Conservation (phyloP, 2,329 filamentous ascomycete genomes). For the Penicillium frequentans region DNA sequence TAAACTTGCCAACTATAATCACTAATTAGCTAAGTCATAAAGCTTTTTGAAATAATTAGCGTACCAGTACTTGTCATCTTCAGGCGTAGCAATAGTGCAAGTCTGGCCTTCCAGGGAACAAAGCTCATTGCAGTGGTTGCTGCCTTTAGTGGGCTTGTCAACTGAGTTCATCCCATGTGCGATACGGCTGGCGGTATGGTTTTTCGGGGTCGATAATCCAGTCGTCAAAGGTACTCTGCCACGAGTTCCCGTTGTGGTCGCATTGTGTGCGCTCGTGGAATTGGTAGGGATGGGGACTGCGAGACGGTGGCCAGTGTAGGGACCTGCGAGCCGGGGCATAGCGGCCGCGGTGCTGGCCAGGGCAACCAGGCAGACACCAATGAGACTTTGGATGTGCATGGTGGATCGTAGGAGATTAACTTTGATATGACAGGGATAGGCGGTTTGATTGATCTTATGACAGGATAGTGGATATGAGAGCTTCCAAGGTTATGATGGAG, state of each 20-base stretch:
- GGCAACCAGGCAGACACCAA: conserved; percentile 13
- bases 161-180: conserved; percentile 4
- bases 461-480: background rate
- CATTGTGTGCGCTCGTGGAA: conserved; percentile 12
- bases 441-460: background rate
- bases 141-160: conserved; percentile 8
- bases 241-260: conserved; percentile 16
- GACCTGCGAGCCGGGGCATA: conserved; percentile 17
- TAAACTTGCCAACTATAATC: conserved; percentile 15
- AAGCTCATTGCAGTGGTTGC: conserved; percentile 22
- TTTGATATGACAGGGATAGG: background rate
- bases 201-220: conserved; percentile 4
- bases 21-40: background rate
- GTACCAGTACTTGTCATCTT: conserved; percentile 29
- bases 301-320: conserved; percentile 17
- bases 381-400: conserved; percentile 22
- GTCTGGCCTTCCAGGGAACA: conserved; percentile 26
- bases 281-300: conserved; percentile 13
- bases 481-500: background rate
- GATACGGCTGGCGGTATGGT: background rate
- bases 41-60: background rate
- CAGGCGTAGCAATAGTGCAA: conserved; percentile 24
- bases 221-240: conserved; percentile 9
- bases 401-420: background rate
- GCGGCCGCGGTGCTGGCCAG: conserved; percentile 15